These are phyloP conservation scores for Gilbertella persicaria DNA, from an alignment of 371 early-diverging fungal genomes.

Conservation along the genomic window DNA sequence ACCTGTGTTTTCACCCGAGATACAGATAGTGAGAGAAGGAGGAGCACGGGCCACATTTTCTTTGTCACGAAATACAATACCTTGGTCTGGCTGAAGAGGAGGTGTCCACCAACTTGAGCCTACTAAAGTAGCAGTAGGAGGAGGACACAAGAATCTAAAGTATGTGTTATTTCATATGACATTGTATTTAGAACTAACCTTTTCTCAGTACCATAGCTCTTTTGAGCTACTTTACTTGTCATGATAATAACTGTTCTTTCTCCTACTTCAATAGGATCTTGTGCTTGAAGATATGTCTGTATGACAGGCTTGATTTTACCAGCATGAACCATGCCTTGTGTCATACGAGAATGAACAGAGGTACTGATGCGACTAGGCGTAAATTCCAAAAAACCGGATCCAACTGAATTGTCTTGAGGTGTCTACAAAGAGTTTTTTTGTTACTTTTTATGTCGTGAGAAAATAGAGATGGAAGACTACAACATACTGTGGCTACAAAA, in stretches of 20 bases:
- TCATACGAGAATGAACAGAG: slow-evolving; percentile 23
- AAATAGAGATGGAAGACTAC: too few relatives aligned
- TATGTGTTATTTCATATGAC: slow-evolving; percentile 17
- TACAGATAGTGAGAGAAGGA: slow-evolving; percentile 40
- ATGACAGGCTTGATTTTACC: slow-evolving; percentile 38
- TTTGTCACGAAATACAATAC: slow-evolving; percentile 6
- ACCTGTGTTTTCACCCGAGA: slow-evolving; percentile 41
- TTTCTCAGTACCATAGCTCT: slow-evolving; percentile 80
- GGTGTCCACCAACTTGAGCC: slow-evolving; percentile 70
- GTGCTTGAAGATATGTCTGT: slow-evolving; percentile 37
- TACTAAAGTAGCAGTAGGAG: slow-evolving; percentile 74
- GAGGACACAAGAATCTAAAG: slow-evolving; percentile 73
- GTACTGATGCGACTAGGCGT: slow-evolving; percentile 14
- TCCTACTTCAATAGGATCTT: slow-evolving; percentile 43
- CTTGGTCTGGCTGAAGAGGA: slow-evolving; percentile 12
- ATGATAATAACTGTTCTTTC: slow-evolving; percentile 70
- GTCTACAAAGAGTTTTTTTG: too few relatives aligned
- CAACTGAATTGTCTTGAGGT: too few relatives aligned
- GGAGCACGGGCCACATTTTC: slow-evolving; percentile 26
- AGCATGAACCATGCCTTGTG: slow-evolving; percentile 31
- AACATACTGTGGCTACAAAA: too few relatives aligned
- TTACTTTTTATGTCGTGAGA: slow-evolving; percentile 4
- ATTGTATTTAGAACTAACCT: slow-evolving; percentile 25
- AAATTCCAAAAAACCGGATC: slow-evolving; percentile 10
- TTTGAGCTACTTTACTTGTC: slow-evolving; percentile 79